Evolutionary conservation across 768 basidiomycete genomes (phyloP).

Genomic region (Panaeolus cyanescens): DNA sequence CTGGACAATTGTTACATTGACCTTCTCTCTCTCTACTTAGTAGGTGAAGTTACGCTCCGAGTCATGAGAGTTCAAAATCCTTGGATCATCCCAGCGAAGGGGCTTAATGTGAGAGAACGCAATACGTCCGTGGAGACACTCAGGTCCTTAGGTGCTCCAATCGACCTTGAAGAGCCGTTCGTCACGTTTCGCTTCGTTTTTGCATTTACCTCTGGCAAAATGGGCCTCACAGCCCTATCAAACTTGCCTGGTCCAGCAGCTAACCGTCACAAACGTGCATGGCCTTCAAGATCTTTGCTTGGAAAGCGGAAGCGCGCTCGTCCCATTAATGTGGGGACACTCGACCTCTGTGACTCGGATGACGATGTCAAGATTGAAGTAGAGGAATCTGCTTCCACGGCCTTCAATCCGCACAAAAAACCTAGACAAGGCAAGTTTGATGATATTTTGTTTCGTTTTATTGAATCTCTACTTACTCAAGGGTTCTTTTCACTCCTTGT

Average conservation of each 20-base stretch:
- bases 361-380: background rate
- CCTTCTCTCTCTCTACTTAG: no score
- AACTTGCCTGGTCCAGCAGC: no score
- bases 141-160: background rate
- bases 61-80: background rate
- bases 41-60: background rate
- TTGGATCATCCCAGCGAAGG: background rate
- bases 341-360: background rate
- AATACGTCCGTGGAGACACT: background rate
- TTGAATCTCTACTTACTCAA: no score
- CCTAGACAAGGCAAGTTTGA: no score
- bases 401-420: no score
- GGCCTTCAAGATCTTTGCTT: no score
- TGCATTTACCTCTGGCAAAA: background rate
- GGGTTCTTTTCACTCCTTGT: no score
- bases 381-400: background rate
- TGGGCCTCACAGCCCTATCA: no score
- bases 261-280: no score
- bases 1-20: no score
- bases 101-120: background rate
- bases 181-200: background rate
- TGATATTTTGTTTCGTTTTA: no score
- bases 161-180: background rate
- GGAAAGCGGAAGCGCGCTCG: background rate
- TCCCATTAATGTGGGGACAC: background rate